Evolutionary conservation across 108 stramenopile species (phyloP), one percentile per base, ranked within the genome.

Genomic region (Cyclostephanos tholiformis): DNA sequence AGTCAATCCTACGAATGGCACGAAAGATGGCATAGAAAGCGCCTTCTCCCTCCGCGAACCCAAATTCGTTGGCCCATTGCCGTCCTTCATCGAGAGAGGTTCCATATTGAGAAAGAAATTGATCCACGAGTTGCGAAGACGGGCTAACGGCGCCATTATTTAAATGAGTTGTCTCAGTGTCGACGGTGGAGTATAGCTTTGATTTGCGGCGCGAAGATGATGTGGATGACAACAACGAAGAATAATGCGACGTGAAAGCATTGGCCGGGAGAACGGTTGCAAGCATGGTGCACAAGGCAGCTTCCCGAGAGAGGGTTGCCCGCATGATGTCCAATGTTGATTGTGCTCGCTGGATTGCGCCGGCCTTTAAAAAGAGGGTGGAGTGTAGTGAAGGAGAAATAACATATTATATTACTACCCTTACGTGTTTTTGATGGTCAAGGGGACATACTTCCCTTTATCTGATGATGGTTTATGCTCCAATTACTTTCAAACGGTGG

Each of bases 11-110:
- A 13, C 81, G 79, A 43, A 92, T 87, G 12, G 85, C 87, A 66
- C 76, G 56, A 81, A 90, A 87, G 22, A 92, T 65, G n/a, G 86
- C 79, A 72, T 85, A 89, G n/a, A 88, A 73, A 0, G 77, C 78
- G 14, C 58, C 57, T 35, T 60, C 74, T 26, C 67, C 57, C 6
- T 76, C 84, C 13, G 56, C 53, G 7, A 91, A 74, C 22, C 85
- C 90, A 71, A 91, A 91, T 61, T 71, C 77, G 4, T 80, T 75
- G 29, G 86, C 87, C 76, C 87, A 88, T 72, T 86, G 71, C 53
- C 63, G 56, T 36, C 74, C 74, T 59, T 75, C 74, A 48, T 75
- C 52, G 10, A 75, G 41, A 23, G 74, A 75, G 25, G 58, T 41
- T 51, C 49, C 55, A 48, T 75, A 75, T 26, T 61, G 38, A 14